Evolutionary conservation across 148 eudicot genomes (phyloP), one percentile per base, ranked within the genome.

Genomic region (Arctostaphylos glauca): DNA sequence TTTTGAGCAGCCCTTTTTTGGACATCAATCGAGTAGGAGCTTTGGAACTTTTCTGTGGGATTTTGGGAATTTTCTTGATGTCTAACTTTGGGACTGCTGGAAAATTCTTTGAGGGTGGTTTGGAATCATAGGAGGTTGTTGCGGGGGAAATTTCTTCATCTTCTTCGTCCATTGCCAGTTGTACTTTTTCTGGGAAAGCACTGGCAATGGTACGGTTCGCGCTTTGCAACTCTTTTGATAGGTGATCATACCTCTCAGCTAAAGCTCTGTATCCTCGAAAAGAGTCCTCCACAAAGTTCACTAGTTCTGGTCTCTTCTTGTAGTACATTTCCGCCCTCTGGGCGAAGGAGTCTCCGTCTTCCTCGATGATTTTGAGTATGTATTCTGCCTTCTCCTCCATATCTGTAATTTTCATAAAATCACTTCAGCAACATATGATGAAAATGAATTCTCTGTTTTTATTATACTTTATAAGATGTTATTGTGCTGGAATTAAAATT

Each of bases 291-390:
- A 94, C 94, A 56, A 90, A 90, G 81, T 66, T 84, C 13, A 92
- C 78, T 1, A 96, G 84, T 87, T 96, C 98, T 18, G 99, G 99
- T 74, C 99, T 86, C 85, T 91, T 94, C 81, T 88, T 88, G 85
- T 93, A 96, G 80, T 94, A 96, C 97, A 94, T 93, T 80, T 96
- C 99, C 75, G 98, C 99, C 84, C 90, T 87, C 79, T 89, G 84
- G 12, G 93, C 91, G 73, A 96, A 96, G 3, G 99, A 87, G 87
- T 96, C 99, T 25, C 97, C 99, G 60, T 94, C 99, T 80, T 96
- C 98, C 41, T 93, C 92, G 62, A 96, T 90, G 81, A 96, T 92
- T 74, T 84, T 89, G 49, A 96, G 79, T 90, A 96, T 91, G 82
- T 86, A 85, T 23, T 92, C 86, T 46, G 94, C 93, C 86, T 90